Evolutionary conservation across 2,329 filamentous ascomycete species (phyloP), one percentile per base, ranked within the genome.

Genomic region (Aspergillus ochraceoroseus): DNA sequence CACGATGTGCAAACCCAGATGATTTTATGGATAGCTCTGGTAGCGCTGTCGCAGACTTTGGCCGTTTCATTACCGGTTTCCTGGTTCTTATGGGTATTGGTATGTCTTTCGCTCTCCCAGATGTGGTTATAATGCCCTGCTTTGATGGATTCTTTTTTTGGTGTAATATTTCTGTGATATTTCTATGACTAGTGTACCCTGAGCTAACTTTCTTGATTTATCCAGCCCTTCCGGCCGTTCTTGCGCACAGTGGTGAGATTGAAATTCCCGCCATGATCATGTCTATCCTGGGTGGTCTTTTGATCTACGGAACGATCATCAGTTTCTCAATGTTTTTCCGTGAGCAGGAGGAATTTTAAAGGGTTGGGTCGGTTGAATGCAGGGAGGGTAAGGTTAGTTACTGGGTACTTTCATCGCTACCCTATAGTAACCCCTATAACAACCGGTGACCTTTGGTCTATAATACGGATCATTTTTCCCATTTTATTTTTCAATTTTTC

Each of bases 241-340:
- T 98, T 37, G 88, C 89, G 32, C 92, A 96, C 67, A 85, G 86
- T 47, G 79, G 79, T 43, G 75, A 92, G 49, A 98, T 98, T 61
- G 72, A 80, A 47, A 67, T 84, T 43, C 82, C 87, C 37, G 92
- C 92, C 33, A 94, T 95, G 82, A 72, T 87, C 62, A 98, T 98
- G 92, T 94, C 86, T 37, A 85, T 98, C 55, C 70, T 90, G 37
- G 92, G 92, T 18, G 92, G 92, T 37, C 72, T 95, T 44, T 71
- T 98, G 62, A 98, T 98, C 64, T 98, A 98, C 69, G 87, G 87
- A 42, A 98, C 92, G 33, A 95, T 98, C 63, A 94, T 98, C 69
- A 92, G 85, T 70, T 98, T 98, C 67, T 83, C 85, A 52, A 85
- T 95, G 81, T 98, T 96, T 72, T 98, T 98, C 75, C 85, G 90